Evolutionary conservation across 495 filamentous ascomycete genomes (phyloP), one percentile per base, ranked within the genome.

Genomic region (Neurospora sp.): DNA sequence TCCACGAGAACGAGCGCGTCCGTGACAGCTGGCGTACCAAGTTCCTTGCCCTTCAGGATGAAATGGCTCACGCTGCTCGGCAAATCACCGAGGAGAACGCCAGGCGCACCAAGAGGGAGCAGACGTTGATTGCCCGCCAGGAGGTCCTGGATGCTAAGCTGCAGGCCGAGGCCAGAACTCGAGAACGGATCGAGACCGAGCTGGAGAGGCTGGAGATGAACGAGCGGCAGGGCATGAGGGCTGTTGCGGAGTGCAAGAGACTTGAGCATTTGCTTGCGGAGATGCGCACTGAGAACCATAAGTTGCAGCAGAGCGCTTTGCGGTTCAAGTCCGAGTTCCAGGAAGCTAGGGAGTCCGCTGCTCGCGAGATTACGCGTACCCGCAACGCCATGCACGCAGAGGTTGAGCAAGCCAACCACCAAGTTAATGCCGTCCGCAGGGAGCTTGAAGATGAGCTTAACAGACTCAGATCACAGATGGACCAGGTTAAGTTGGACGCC

Each of bases 271-370:
- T 90, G 40, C 84, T 93, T n/a, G 81, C 82, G 61, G 85, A 87
- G 74, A 82, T 96, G 45, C 87, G 90, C 70, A 83, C 85, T 39
- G 91, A 96, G 77, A 92, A 89, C 75, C 84, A 90, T 71, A 87
- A 90, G 69, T 83, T 93, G 74, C 85, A 89, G 70, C 87, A 88
- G 77, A 84, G 81, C 72, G 87, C 90, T 44, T 86, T 90, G 69
- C 88, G 89, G n/a, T 90, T 89, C 79, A 90, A 96, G 81, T 87
- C 93, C 70, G 94, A 98, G 78, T 91, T 92, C 74, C 88, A 92
- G 73, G 91, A 96, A 76, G 91, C 94, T 61, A 89, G 90, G 70
- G 92, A 95, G 74, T 88, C 89, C 37, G 92, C 86, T 45, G 89
- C 88, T 38, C 83, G 88, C 14, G 95, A 98, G 77, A 87, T 94